phyloP scores from a whole-genome alignment of 169 alveolate genomes.

The Besnoitia besnoiti region DNA sequence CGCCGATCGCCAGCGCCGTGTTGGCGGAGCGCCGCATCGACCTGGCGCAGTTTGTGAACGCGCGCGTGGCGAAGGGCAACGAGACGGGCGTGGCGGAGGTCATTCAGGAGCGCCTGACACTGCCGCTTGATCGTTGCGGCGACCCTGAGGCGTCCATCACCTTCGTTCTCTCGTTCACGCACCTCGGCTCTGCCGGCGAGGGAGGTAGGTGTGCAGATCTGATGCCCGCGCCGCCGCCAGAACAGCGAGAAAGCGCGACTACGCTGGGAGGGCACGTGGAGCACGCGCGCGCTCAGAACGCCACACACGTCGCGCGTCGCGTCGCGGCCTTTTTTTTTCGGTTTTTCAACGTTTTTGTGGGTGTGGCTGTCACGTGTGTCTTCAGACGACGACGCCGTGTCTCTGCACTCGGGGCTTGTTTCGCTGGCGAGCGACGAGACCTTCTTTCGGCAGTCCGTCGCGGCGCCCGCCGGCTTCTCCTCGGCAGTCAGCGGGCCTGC shows the following conservation, averaged over 20 bases:
- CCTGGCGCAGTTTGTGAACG: background rate
- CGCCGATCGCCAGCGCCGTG: background rate
- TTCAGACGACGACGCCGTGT: slow-evolving; percentile 11
- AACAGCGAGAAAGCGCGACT: background rate
- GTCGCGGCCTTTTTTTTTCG: too few relatives aligned
- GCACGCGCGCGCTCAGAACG: background rate
- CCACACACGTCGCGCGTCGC: background rate
- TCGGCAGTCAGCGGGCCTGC: background rate
- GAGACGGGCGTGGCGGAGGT: background rate
- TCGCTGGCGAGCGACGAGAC: slow-evolving; percentile 30
- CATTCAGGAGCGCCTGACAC: background rate
- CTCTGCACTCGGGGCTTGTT: slow-evolving; percentile 20
- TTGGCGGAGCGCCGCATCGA: background rate
- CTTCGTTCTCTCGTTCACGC: background rate
- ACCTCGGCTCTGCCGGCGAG: background rate
- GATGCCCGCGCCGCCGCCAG: background rate
- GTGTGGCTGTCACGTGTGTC: background rate
- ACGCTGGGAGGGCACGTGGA: background rate
- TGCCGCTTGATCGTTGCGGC: background rate
- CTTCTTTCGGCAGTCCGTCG: background rate
- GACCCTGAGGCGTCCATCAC: background rate
- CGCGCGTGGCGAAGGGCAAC: background rate
- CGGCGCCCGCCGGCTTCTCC: background rate
- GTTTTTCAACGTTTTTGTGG: background rate
- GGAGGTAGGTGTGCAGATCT: background rate